These are phyloP conservation scores for Wakefieldia striispora DNA, from an alignment of 768 basidiomycete species.

Conservation along the genomic window DNA sequence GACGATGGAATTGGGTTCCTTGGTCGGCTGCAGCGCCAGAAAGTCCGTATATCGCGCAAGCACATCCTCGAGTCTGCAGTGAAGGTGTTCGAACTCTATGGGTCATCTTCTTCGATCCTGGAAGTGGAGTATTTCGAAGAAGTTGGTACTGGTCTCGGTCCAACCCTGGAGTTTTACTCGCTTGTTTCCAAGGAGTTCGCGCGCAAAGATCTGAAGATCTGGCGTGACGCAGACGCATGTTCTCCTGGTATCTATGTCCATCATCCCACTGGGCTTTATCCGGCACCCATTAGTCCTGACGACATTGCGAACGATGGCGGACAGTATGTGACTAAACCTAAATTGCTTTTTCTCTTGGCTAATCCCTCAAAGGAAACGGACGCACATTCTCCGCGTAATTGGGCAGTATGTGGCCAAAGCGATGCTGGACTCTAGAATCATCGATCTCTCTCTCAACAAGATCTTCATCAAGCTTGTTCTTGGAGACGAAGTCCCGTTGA, in stretches of 20 bases:
- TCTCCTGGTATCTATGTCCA: slow-evolving; percentile 70
- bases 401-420: slow-evolving; percentile 98
- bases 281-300: slow-evolving; percentile 72
- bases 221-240: slow-evolving; percentile 79
- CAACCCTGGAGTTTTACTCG: slow-evolving; percentile 98
- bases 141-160: slow-evolving; percentile 96
- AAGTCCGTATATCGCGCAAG: slow-evolving; percentile 93
- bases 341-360: background rate
- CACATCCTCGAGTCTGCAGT: slow-evolving; percentile 94
- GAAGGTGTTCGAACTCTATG: slow-evolving; percentile 96
- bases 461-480: slow-evolving; percentile 91
- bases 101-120: slow-evolving; percentile 87
- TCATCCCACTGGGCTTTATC: slow-evolving; percentile 85
- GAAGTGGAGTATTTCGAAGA: slow-evolving; percentile 99
- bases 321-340: slow-evolving; percentile 49
- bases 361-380: slow-evolving; percentile 59
- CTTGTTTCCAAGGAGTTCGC: slow-evolving; percentile 95
- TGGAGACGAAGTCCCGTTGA: slow-evolving; percentile 81
- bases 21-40: slow-evolving; percentile 90
- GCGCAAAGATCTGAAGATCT: slow-evolving; percentile 80
- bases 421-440: slow-evolving; percentile 94
- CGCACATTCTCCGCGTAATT: slow-evolving; percentile 83
- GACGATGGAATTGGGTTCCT: slow-evolving; percentile 93
- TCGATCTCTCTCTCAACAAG: slow-evolving; percentile 93
- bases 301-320: slow-evolving; percentile 71